phyloP scores from a whole-genome alignment of 2,329 filamentous ascomycete genomes.

The Pseudogymnoascus sp. region DNA sequence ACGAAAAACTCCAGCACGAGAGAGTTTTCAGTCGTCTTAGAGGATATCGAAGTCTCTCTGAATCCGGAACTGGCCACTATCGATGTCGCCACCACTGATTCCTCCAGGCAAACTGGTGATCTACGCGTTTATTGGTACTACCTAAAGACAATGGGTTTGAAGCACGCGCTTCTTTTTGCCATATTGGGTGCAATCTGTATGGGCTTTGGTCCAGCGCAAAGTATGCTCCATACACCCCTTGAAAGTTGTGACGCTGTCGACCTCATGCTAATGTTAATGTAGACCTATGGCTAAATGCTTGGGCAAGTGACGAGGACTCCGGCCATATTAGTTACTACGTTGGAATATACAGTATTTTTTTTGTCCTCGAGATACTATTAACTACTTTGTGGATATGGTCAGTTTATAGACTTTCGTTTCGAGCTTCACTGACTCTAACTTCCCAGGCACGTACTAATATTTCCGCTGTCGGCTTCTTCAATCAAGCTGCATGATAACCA shows the following conservation, averaged over 20 bases:
- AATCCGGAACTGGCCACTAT: not conserved
- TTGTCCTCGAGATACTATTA: not conserved
- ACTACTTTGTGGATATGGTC: not conserved
- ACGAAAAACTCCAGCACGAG: too few relatives aligned
- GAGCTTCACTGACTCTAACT: not conserved
- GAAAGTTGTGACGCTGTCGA: not conserved
- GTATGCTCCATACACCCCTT: not conserved
- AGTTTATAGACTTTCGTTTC: not conserved
- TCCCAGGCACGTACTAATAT: not conserved
- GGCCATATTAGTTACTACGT: not conserved
- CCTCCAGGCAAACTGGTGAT: constrained; percentile 20
- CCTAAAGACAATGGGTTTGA: constrained; percentile 22
- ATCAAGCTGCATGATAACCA: constrained; percentile 2
- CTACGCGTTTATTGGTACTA: constrained; percentile 25
- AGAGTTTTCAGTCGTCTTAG: not conserved
- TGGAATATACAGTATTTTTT: constrained; percentile 9
- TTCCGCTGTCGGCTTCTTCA: not conserved
- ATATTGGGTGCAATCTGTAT: not conserved
- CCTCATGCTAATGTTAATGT: not conserved
- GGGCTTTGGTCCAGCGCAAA: not conserved
- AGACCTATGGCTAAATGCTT: not conserved
- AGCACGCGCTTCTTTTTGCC: not conserved
- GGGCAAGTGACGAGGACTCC: not conserved
- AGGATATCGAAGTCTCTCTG: not conserved
- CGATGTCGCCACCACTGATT: not conserved